phyloP scores from a whole-genome alignment of 2,329 filamentous ascomycete genomes.

The Dothideomycetes sp. region DNA sequence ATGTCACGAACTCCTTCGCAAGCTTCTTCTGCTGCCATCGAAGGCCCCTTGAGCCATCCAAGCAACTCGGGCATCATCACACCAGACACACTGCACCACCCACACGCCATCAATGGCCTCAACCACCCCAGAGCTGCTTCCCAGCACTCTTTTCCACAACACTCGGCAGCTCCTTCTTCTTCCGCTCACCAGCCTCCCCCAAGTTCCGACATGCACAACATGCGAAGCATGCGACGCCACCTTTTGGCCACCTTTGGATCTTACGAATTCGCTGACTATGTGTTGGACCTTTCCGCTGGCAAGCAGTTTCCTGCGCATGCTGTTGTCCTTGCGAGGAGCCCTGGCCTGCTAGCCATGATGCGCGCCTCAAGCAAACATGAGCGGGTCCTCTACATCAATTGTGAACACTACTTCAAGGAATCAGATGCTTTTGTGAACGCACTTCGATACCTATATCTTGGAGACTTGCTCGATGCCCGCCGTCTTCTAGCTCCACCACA shows the following conservation, averaged over 20 bases:
- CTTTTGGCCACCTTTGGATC: constrained; percentile 8
- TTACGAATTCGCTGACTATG: constrained; percentile 10
- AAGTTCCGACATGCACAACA: background rate
- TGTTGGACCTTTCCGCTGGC: constrained; percentile 7
- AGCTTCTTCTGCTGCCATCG: background rate
- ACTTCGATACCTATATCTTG: constrained; percentile 9
- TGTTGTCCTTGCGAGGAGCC: constrained; percentile 9
- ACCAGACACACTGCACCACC: background rate
- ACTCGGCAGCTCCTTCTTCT: constrained; percentile 15
- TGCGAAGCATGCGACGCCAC: constrained; percentile 6
- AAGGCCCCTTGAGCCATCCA: background rate
- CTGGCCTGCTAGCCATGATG: constrained; percentile 6
- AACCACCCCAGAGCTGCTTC: too few relatives aligned
- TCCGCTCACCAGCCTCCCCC: constrained; percentile 15
- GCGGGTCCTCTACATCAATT: constrained; percentile 2
- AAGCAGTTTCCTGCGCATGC: constrained; percentile 8
- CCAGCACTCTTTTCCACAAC: too few relatives aligned
- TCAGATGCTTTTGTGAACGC: constrained; percentile 7
- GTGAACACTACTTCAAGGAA: constrained; percentile 6
- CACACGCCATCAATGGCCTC: too few relatives aligned
- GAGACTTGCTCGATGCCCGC: constrained; percentile 4
- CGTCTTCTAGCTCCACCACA: background rate
- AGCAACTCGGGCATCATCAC: background rate
- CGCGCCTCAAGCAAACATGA: background rate
- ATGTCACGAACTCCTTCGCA: background rate